phyloP scores from a whole-genome alignment of 768 basidiomycete species.

The Lactarius pseudohatsudake region DNA sequence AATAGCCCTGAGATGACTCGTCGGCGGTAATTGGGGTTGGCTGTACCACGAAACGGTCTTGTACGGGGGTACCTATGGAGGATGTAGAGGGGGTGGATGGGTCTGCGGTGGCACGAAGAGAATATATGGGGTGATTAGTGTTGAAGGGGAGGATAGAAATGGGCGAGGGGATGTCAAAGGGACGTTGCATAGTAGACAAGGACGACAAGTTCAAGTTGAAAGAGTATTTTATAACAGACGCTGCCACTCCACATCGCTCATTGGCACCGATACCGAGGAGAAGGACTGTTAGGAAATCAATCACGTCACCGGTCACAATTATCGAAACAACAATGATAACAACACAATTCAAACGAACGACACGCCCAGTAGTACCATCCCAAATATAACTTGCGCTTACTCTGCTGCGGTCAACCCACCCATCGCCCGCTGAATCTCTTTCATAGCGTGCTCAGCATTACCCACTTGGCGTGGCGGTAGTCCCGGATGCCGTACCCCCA shows the following conservation, averaged over 20 bases:
- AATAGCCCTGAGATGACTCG: conserved; percentile 1
- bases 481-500: conserved; percentile 80
- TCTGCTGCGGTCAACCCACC: conserved; percentile 72
- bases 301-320: conserved; percentile 1
- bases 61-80: conserved; percentile 17
- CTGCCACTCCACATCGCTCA: neutral
- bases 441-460: conserved; percentile 56
- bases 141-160: neutral
- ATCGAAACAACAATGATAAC: conserved; percentile 5
- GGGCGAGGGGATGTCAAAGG: neutral
- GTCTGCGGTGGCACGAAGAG: conserved; percentile 1
- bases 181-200: conserved; percentile 4
- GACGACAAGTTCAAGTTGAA: neutral
- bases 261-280: conserved; percentile 4
- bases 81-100: conserved; percentile 7
- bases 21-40: conserved; percentile 16
- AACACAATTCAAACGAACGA: conserved; percentile 1
- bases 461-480: conserved; percentile 54
- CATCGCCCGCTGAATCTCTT: conserved; percentile 74
- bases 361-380: neutral
- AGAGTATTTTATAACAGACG: neutral
- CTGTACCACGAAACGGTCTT: neutral
- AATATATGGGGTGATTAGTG: neutral
- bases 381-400: conserved; percentile 39
- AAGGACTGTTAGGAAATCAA: conserved; percentile 5